A percentile compares a stretch with the other conserved stretches of the same genome.
Conservation (phyloP, 495 filamentous ascomycete genomes). For the Cercophora samala region DNA sequence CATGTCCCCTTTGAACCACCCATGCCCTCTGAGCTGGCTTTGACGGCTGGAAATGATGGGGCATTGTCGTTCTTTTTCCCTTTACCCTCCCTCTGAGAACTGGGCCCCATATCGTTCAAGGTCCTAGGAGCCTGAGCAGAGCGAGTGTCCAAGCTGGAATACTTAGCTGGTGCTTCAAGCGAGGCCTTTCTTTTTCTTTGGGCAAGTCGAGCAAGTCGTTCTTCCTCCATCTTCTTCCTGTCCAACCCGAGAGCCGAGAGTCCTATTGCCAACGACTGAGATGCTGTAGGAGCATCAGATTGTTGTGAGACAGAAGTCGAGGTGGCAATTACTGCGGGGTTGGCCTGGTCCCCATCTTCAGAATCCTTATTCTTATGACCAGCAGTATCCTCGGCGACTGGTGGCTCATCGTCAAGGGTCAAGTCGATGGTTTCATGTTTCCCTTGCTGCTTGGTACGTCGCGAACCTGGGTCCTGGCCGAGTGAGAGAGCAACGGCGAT, state of each 20-base stretch:
- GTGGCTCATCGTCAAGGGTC: constrained; percentile 19
- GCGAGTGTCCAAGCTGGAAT: constrained; percentile 9
- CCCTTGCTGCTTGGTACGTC: neutral
- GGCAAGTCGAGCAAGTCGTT: constrained; percentile 65
- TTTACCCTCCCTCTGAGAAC: neutral
- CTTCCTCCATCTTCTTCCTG: constrained; percentile 81
- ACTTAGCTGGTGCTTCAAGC: constrained; percentile 11
- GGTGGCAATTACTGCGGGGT: neutral
- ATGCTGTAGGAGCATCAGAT: neutral
- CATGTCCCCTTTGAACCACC: neutral
- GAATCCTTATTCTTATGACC: neutral
- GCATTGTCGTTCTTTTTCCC: too few relatives aligned
- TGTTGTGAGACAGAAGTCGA: neutral
- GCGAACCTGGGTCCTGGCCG: constrained; percentile 29
- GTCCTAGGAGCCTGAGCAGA: constrained; percentile 31
- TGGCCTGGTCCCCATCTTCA: constrained; percentile 18
- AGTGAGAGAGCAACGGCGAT: constrained; percentile 46
- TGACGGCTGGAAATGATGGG: neutral
- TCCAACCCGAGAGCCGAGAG: constrained; percentile 50
- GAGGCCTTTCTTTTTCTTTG: constrained; percentile 63
- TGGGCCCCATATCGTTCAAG: neutral
- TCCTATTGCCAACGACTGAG: neutral
- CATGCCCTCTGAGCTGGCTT: neutral
- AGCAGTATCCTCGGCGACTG: neutral
- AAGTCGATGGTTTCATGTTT: constrained; percentile 18